These are phyloP conservation scores for Quercus tomentella DNA, from an alignment of 331 rosid species.

Conservation along the genomic window DNA sequence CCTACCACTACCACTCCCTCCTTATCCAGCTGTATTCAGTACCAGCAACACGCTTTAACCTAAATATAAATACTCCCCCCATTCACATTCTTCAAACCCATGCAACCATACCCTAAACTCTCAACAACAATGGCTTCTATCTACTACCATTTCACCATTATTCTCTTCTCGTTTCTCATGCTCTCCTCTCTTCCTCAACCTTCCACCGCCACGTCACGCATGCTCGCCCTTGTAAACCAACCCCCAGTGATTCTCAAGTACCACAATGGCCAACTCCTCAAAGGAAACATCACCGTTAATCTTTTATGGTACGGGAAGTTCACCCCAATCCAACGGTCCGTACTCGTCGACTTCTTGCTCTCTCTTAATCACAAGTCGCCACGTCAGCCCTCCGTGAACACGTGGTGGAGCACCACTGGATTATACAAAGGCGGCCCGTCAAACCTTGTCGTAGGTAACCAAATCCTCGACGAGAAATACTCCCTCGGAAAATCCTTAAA, in stretches of 20 bases:
- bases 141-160: not conserved
- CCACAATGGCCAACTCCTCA: conserved; percentile 55
- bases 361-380: conserved; percentile 15
- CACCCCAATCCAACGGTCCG: conserved; percentile 34
- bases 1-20: conserved; percentile 6
- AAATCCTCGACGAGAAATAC: conserved; percentile 24
- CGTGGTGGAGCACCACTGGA: conserved; percentile 27
- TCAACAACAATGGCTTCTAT: conserved; percentile 16
- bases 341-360: conserved; percentile 33
- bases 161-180: conserved; percentile 1
- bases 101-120: too few relatives aligned
- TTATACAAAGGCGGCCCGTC: conserved; percentile 15
- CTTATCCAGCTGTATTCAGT: not conserved
- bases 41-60: not conserved
- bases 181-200: conserved; percentile 14
- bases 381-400: conserved; percentile 22
- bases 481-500: conserved; percentile 15
- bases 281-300: conserved; percentile 48
- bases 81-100: too few relatives aligned
- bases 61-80: not conserved
- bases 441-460: conserved; percentile 16
- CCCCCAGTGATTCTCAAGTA: conserved; percentile 29
- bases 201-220: conserved; percentile 21
- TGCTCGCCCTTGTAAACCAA: conserved; percentile 32
- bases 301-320: conserved; percentile 55